A percentile compares a stretch with the other conserved stretches of the same genome.
These are phyloP conservation scores for Dichomitus squalens DNA, from an alignment of 1,284 basidiomycete species.

Conservation along the genomic window DNA sequence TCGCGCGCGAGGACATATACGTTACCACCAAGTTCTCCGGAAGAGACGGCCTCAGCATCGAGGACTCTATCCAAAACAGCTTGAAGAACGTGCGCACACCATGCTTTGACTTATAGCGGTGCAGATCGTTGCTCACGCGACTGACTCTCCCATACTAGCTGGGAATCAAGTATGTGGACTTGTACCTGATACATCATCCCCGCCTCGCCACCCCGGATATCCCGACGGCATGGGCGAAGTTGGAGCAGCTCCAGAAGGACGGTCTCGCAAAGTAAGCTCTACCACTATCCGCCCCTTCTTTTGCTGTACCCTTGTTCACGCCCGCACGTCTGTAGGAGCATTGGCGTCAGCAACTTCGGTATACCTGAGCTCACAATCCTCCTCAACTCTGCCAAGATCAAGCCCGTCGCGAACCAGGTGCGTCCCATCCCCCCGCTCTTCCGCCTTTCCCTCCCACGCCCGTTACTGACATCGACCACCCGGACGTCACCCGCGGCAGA, in stretches of 20 bases:
- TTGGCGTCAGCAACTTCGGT: constrained; percentile 81
- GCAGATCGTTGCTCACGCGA: not conserved
- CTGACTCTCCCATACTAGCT: constrained; percentile 46
- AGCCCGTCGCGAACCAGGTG: constrained; percentile 80
- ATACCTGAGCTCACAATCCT: constrained; percentile 61
- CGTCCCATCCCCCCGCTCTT: not conserved
- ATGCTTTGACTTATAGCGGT: not conserved
- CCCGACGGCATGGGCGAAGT: constrained; percentile 61
- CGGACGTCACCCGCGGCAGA: constrained; percentile 37
- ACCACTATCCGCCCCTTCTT: not conserved
- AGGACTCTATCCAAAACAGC: constrained; percentile 36
- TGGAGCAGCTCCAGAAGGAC: constrained; percentile 64
- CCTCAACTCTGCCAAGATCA: constrained; percentile 57
- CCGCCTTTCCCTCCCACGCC: not conserved
- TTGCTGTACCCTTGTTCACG: not conserved
- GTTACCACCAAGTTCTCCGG: constrained; percentile 59
- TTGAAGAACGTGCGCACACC: constrained; percentile 27
- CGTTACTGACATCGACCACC: not conserved
- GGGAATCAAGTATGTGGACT: constrained; percentile 67
- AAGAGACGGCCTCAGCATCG: constrained; percentile 42
- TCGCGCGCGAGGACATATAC: constrained; percentile 37
- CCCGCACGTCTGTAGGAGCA: constrained; percentile 51
- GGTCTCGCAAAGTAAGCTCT: constrained; percentile 58
- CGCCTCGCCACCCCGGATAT: constrained; percentile 46
- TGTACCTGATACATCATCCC: constrained; percentile 73